Base-by-base conservation (phyloP, 164 flowering plant genomes). In the Euptelea pleiosperma region DNA sequence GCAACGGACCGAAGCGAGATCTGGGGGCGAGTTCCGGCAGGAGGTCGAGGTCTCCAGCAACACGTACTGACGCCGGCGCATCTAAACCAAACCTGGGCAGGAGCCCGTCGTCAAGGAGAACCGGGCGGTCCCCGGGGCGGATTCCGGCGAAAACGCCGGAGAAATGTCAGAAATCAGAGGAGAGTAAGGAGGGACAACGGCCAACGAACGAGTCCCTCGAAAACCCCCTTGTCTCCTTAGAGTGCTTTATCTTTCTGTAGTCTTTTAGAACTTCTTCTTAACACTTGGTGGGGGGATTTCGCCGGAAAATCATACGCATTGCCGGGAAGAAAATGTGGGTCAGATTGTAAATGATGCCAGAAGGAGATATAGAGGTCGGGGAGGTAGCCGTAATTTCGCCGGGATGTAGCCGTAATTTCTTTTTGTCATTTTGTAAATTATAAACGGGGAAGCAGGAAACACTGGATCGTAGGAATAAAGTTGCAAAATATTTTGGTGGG, bases 201-300 rank as follows among this genome's bases (percentile, higher is more conserved):
- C 18, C 70, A 8, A 15, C 55, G 12, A 70, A 57, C 8, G 90
- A 82, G 49, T 69, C 85, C 5, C 71, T 84, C 0, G 85, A 84
- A 5, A 81, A 81, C 63, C 86, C 84, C 15, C 69, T 55, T 34
- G 89, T 84, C 7, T 78, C 86, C 0, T 57, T 84, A 26, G 91
- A 84, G 37, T 84, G 91, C 68, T 84, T 84, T 59, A 84, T 84
- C 42, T 82, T 84, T 57, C 64, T 84, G 25, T 84, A 65, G 41
- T 14, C n/a, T n/a, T n/a, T n/a, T n/a, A n/a, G n/a, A n/a, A n/a
- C n/a, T n/a, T n/a, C n/a, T n/a, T n/a, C n/a, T n/a, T n/a, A n/a
- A n/a, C n/a, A n/a, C n/a, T n/a, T n/a, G n/a, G n/a, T n/a, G n/a
- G n/a, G n/a, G n/a, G n/a, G n/a, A n/a, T 42, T n/a, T 42, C 45